A percentile compares a stretch with the other conserved stretches of the same genome.
Evolutionary conservation across 306 rosid species (phyloP).

Genomic region (Glycine latifolia): DNA sequence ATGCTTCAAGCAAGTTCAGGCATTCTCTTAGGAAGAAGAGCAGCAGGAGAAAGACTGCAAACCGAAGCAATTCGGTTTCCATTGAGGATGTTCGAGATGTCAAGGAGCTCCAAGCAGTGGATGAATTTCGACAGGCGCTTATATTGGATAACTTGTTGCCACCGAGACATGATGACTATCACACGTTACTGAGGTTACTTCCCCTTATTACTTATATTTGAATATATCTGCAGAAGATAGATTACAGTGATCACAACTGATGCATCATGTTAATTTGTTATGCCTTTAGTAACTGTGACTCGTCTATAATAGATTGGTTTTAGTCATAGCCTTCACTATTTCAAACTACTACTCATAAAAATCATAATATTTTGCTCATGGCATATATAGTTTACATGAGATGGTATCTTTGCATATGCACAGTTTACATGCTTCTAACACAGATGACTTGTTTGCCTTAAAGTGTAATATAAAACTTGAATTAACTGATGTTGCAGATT

Average conservation of each 20-base stretch:
- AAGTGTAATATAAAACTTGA: conserved; percentile 27
- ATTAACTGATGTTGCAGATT: conserved; percentile 61
- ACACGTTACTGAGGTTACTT: conserved; percentile 75
- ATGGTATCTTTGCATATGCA: neutral
- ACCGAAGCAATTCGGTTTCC: conserved; percentile 58
- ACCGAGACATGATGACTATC: conserved; percentile 78
- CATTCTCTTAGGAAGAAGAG: conserved; percentile 82
- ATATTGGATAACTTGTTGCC: conserved; percentile 76
- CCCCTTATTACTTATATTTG: neutral
- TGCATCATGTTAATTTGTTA: conserved; percentile 16
- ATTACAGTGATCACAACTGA: conserved; percentile 19
- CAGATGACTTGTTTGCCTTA: conserved; percentile 31
- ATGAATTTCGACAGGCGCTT: conserved; percentile 76
- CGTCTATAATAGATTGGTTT: conserved; percentile 13
- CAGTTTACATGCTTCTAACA: conserved; percentile 21
- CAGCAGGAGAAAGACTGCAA: conserved; percentile 56
- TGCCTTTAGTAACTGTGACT: neutral
- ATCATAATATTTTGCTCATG: neutral
- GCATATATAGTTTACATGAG: neutral
- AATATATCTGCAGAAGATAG: neutral
- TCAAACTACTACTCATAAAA: conserved; percentile 8
- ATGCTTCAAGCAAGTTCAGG: conserved; percentile 84
- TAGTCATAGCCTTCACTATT: neutral
- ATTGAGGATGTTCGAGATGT: conserved; percentile 89
- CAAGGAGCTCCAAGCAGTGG: conserved; percentile 81